Evolutionary conservation across 2,329 filamentous ascomycete genomes (phyloP).

Genomic region (Verticillium nonalfalfae): DNA sequence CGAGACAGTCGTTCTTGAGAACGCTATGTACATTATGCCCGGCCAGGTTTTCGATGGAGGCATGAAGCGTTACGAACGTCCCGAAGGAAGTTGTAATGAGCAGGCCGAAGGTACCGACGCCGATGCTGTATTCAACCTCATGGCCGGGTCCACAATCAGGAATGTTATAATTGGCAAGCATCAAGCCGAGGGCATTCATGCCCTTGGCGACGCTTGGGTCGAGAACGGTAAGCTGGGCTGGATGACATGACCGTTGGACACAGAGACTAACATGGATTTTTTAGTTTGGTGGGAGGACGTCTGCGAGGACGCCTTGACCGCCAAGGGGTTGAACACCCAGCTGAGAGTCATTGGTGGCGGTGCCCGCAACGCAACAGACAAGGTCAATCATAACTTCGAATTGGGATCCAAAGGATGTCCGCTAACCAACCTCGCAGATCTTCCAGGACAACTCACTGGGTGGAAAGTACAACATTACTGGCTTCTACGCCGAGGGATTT

Average conservation of each 20-base stretch:
- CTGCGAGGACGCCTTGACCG: slow-evolving; percentile 19
- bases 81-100: slow-evolving; percentile 32
- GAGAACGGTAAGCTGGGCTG: slow-evolving; percentile 16
- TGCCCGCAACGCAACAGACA: slow-evolving; percentile 19
- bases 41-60: slow-evolving; percentile 25
- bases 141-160: slow-evolving; percentile 25
- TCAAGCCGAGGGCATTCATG: slow-evolving; percentile 24
- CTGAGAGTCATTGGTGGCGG: slow-evolving; percentile 20
- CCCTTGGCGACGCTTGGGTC: slow-evolving; percentile 21
- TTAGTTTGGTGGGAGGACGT: slow-evolving; percentile 24
- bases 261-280: slow-evolving; percentile 5
- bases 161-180: slow-evolving; percentile 32
- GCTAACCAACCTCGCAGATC: slow-evolving; percentile 11
- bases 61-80: slow-evolving; percentile 30
- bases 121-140: slow-evolving; percentile 31
- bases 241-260: background rate
- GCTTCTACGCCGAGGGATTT: slow-evolving; percentile 20
- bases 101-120: slow-evolving; percentile 34
- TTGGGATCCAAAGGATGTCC: background rate
- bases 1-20: slow-evolving; percentile 17
- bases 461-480: slow-evolving; percentile 22
- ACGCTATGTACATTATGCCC: slow-evolving; percentile 22
- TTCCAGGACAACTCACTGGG: slow-evolving; percentile 22
- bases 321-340: slow-evolving; percentile 21
- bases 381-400: slow-evolving; percentile 8